Evolutionary conservation across 2,329 filamentous ascomycete genomes (phyloP).

Genomic region (Aspergillus novofumigatus): DNA sequence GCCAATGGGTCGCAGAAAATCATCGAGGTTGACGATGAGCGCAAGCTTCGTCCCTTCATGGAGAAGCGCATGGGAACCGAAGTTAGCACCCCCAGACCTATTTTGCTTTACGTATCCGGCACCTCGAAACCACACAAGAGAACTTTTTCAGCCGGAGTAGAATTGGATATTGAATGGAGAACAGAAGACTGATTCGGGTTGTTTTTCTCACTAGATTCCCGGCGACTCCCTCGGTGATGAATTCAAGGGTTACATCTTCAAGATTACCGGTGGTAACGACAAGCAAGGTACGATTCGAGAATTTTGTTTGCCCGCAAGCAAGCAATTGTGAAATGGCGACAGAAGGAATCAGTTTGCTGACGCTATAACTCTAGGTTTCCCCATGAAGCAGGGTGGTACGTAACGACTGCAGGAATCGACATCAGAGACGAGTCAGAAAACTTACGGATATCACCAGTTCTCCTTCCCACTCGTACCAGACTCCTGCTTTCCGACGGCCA

Average conservation of each 20-base stretch:
- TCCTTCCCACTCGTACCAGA: slow-evolving; percentile 97
- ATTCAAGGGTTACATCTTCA: slow-evolving; percentile 99
- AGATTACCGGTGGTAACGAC: slow-evolving; percentile 99
- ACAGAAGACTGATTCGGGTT: slow-evolving; percentile 31
- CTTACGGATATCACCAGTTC: slow-evolving; percentile 44
- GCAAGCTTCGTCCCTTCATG: slow-evolving; percentile 98
- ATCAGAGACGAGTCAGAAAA: slow-evolving; percentile 19
- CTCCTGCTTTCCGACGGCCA: slow-evolving; percentile 94
- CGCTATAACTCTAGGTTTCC: slow-evolving; percentile 61
- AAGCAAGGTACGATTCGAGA: slow-evolving; percentile 68
- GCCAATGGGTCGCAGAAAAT: slow-evolving; percentile 99
- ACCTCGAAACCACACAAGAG: slow-evolving; percentile 9
- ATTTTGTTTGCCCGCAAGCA: not conserved
- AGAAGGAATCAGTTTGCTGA: slow-evolving; percentile 20
- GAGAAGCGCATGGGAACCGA: slow-evolving; percentile 79
- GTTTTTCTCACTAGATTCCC: slow-evolving; percentile 59
- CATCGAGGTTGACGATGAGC: slow-evolving; percentile 98
- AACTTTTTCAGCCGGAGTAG: not conserved
- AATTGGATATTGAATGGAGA: slow-evolving; percentile 14
- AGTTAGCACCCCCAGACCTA: slow-evolving; percentile 33
- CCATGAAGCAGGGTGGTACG: slow-evolving; percentile 96
- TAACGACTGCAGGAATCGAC: slow-evolving; percentile 27
- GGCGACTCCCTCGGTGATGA: slow-evolving; percentile 96
- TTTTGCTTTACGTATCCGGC: slow-evolving; percentile 5
- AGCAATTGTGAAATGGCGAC: not conserved